Evolutionary conservation across 306 rosid species (phyloP).

Genomic region (Abrus pulchellus): DNA sequence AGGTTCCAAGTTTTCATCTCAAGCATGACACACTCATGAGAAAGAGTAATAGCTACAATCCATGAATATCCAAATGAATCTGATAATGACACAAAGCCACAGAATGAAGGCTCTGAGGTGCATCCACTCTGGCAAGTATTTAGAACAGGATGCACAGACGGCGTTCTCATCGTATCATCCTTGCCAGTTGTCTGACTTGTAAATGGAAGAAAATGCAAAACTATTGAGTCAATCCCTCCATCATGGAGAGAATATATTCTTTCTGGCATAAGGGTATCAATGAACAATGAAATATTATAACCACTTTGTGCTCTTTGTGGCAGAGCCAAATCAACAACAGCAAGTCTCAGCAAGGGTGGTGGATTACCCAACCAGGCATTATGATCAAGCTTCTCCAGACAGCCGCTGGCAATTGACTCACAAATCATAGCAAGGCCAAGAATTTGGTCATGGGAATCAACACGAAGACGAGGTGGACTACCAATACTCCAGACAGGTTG

Average conservation of each 20-base stretch:
- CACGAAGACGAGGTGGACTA: conserved; percentile 82
- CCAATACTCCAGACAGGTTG: conserved; percentile 91
- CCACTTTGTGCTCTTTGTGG: conserved; percentile 69
- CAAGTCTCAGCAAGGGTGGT: conserved; percentile 88
- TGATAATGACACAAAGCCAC: conserved; percentile 84
- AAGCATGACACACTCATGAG: conserved; percentile 79
- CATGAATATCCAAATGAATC: conserved; percentile 99
- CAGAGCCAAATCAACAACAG: conserved; percentile 89
- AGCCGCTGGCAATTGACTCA: conserved; percentile 61
- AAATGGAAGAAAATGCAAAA: conserved; percentile 96
- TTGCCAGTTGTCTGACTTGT: conserved; percentile 81
- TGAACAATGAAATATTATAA: conserved; percentile 70
- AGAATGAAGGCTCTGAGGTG: conserved; percentile 66
- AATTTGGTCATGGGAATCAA: conserved; percentile 72
- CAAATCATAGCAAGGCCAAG: conserved; percentile 97
- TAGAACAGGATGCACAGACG: conserved; percentile 90
- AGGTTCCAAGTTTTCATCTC: conserved; percentile 91
- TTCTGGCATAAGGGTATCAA: conserved; percentile 85
- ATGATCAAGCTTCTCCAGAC: conserved; percentile 66
- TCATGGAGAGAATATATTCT: conserved; percentile 87
- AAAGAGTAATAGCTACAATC: conserved; percentile 80
- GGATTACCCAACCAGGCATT: conserved; percentile 85
- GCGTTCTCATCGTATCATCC: conserved; percentile 79
- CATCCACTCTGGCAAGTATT: conserved; percentile 86
- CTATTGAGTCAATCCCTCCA: conserved; percentile 93